A percentile compares a stretch with the other conserved stretches of the same genome.
Evolutionary conservation across 805 yeast genomes (phyloP).

Genomic region (Metschnikowia anglica): DNA sequence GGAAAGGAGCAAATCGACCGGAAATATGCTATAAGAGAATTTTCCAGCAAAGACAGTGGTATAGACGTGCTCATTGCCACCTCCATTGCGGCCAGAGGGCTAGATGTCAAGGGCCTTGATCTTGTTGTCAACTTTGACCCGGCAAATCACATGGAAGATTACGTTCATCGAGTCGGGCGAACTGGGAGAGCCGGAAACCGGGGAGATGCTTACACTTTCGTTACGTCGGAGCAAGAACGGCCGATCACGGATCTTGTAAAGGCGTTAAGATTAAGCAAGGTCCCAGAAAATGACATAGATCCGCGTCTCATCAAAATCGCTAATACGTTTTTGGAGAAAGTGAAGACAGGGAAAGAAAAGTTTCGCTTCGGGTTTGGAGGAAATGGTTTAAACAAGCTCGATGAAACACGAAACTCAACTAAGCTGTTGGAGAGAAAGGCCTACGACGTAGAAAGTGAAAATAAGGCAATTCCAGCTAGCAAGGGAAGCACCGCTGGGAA

Average conservation of each 20-base stretch:
- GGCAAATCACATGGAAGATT: constrained; percentile 70
- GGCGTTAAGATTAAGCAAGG: constrained; percentile 60
- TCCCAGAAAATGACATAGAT: constrained; percentile 46
- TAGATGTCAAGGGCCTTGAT: constrained; percentile 84
- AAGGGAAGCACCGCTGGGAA: background rate
- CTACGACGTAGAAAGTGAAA: constrained; percentile 36
- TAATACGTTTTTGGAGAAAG: constrained; percentile 53
- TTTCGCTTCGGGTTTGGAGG: constrained; percentile 88
- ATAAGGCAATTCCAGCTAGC: background rate
- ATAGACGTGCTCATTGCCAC: constrained; percentile 79
- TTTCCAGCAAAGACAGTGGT: constrained; percentile 51
- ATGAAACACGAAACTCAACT: constrained; percentile 54
- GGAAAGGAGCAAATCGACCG: constrained; percentile 88
- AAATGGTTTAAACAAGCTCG: constrained; percentile 79
- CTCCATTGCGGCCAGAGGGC: constrained; percentile 91
- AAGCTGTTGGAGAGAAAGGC: constrained; percentile 50
- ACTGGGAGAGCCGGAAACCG: constrained; percentile 88
- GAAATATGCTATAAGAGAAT: constrained; percentile 67
- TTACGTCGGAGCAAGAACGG: constrained; percentile 59
- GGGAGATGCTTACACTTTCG: constrained; percentile 61
- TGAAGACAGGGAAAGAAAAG: constrained; percentile 64
- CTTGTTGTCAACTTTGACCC: constrained; percentile 72
- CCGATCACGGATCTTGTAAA: constrained; percentile 67
- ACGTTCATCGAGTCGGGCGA: constrained; percentile 93
- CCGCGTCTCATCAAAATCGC: constrained; percentile 51